phyloP scores from a whole-genome alignment of 1,139 yeast genomes.

The Zhuliangozyma parablackwelliae region DNA sequence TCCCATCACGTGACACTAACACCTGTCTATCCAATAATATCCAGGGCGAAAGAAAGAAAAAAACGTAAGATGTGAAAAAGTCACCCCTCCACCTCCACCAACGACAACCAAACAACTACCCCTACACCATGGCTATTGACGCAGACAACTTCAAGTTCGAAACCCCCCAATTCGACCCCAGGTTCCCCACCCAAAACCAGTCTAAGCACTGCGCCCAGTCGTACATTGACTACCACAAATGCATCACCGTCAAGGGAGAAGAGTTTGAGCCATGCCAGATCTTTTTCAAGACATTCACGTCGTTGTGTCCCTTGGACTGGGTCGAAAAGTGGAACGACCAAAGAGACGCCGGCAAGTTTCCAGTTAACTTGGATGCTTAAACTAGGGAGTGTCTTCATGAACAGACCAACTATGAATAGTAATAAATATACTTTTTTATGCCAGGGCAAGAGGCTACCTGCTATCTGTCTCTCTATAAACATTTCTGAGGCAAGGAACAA shows the following conservation, averaged over 20 bases:
- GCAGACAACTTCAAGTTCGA: conserved; percentile 54
- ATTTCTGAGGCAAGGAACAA: background rate
- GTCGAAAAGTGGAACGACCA: conserved; percentile 95
- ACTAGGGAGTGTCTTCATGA: too few species aligned
- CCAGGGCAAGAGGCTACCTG: too few species aligned
- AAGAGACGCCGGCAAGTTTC: conserved; percentile 60
- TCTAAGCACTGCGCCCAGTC: conserved; percentile 98
- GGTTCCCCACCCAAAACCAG: conserved; percentile 96
- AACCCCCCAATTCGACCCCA: conserved; percentile 85
- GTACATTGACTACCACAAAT: conserved; percentile 96
- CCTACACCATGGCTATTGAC: conserved; percentile 36
- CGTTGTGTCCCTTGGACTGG: conserved; percentile 93
- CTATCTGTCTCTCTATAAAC: background rate
- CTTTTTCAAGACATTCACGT: conserved; percentile 84
- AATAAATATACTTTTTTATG: too few species aligned
- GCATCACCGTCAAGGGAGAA: conserved; percentile 95
- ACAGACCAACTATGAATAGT: too few species aligned
- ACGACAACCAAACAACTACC: background rate
- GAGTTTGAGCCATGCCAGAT: conserved; percentile 97
- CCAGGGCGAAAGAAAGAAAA: conserved; percentile 1
- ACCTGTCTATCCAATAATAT: background rate
- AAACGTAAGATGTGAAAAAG: conserved; percentile 7
- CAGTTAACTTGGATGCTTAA: conserved; percentile 31
- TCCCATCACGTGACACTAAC: background rate
- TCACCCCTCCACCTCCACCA: background rate